Base-by-base conservation (phyloP, 2,329 filamentous ascomycete genomes). In the Pseudopithomyces chartarum region DNA sequence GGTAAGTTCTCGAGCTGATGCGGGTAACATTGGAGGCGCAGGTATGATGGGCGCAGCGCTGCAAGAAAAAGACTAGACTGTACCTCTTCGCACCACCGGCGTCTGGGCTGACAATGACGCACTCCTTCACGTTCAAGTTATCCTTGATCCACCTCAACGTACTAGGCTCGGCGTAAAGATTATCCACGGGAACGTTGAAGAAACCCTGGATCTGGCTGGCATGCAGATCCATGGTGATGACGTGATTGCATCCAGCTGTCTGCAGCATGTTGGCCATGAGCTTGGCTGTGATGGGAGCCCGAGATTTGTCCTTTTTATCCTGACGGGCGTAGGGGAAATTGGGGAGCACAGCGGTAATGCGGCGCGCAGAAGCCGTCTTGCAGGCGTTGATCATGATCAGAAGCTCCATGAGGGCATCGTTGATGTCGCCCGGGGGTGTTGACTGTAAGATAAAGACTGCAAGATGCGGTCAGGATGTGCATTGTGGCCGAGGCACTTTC, bases 321-420 rank as follows among this genome's bases (percentile, higher is more conserved):
- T 98, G 94, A 48, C 94, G 88, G 13, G 94, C 93, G 73, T 98
- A 98, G 26, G 93, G 93, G 79, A 97, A 98, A 79, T 96, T 97
- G 65, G 94, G 94, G 50, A 97, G 90, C 62, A 97, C 91, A 62
- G 92, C 94, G 20, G 94, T 97, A 79, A 98, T 97, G 63, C 94
- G 90, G 63, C 93, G 88, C 12, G 94, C 94, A 34, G 88, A 90
- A 40, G 89, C 89, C 22, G 88, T 91, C 76, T 91, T 89, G 83
- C 94, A 97, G 62, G 94, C 94, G 74, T 96, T 96, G 78, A 97
- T 96, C 88, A 97, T 97, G 79, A 98, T 97, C 65, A 98, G 85
- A 36, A 98, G 86, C 79, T 99, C 94, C 94, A 99, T 98, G 58
- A 99, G 85, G 48, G 92, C 92, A 76, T 98, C 94, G 79, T 99